Evolutionary conservation across 2,329 filamentous ascomycete species (phyloP).

Genomic region (Penicillium sp.): DNA sequence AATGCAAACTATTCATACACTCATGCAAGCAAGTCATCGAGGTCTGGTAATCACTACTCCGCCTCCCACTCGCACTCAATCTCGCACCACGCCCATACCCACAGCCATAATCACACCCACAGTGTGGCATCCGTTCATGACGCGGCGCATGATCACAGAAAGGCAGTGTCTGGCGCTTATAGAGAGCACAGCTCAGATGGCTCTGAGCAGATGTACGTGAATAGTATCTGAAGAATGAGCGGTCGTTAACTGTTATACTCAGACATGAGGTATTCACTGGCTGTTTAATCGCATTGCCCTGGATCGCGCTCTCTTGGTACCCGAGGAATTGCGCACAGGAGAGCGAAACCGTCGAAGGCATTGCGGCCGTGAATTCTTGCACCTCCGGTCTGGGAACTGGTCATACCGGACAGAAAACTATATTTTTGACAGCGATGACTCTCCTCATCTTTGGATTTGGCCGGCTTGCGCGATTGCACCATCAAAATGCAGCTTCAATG

Average conservation of each 20-base stretch:
- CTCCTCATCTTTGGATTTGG: slow-evolving; percentile 32
- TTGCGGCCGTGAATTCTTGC: slow-evolving; percentile 3
- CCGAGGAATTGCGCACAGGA: slow-evolving; percentile 25
- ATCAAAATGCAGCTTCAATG: slow-evolving; percentile 5
- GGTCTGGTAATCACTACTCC: slow-evolving; percentile 36
- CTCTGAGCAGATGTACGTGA: slow-evolving; percentile 15
- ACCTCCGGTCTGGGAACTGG: slow-evolving; percentile 15
- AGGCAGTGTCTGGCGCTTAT: background rate
- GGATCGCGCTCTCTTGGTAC: slow-evolving; percentile 40
- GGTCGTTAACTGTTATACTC: slow-evolving; percentile 9
- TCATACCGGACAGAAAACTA: slow-evolving; percentile 22
- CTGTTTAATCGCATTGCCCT: slow-evolving; percentile 41
- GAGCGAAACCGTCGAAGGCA: slow-evolving; percentile 5
- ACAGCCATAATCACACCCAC: slow-evolving; percentile 22
- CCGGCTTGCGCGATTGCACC: slow-evolving; percentile 22
- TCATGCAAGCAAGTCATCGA: slow-evolving; percentile 25
- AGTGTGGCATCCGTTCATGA: slow-evolving; percentile 20
- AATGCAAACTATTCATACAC: slow-evolving; percentile 22
- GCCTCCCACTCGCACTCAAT: slow-evolving; percentile 40
- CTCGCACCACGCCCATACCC: slow-evolving; percentile 28
- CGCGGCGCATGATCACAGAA: slow-evolving; percentile 3
- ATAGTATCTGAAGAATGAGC: background rate
- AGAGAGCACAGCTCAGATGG: slow-evolving; percentile 1
- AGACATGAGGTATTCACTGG: slow-evolving; percentile 51
- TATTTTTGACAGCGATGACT: slow-evolving; percentile 30